Percentiles rank a stretch among this genome's conserved stretches.
These are phyloP conservation scores for Rhinocladiella similis DNA, from an alignment of 2,329 filamentous ascomycete species.

Conservation along the genomic window DNA sequence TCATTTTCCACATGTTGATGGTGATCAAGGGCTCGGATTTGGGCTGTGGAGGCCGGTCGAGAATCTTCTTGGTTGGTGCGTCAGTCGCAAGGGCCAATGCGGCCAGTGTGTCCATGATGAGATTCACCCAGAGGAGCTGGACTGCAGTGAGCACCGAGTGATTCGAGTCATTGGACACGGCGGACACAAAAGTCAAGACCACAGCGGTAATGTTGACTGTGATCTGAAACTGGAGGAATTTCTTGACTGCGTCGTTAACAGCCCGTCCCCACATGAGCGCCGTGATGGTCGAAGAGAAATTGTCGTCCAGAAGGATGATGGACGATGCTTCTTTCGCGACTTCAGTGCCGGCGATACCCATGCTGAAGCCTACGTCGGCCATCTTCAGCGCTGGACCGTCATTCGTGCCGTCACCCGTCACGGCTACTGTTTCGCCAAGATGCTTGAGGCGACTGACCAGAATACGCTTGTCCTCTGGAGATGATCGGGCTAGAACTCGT, in stretches of 20 bases:
- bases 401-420: constrained; percentile 67
- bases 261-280: constrained; percentile 69
- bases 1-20: constrained; percentile 99
- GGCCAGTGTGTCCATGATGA: constrained; percentile 96
- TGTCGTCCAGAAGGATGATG: constrained; percentile 67
- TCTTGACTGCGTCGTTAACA: constrained; percentile 68
- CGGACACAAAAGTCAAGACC: constrained; percentile 80
- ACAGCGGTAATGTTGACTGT: constrained; percentile 93
- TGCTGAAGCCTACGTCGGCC: constrained; percentile 67
- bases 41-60: constrained; percentile 76
- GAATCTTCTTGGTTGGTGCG: constrained; percentile 77
- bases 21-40: constrained; percentile 79
- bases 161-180: constrained; percentile 69
- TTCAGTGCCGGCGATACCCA: constrained; percentile 67
- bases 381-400: constrained; percentile 66
- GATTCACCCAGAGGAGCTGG: constrained; percentile 91
- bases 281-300: constrained; percentile 65
- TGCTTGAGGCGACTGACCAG: constrained; percentile 62
- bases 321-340: constrained; percentile 69
- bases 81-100: constrained; percentile 87
- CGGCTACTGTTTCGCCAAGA: constrained; percentile 63
- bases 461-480: constrained; percentile 67
- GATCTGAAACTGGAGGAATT: constrained; percentile 65
- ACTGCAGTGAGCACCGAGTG: constrained; percentile 80
- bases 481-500: constrained; percentile 65